Evolutionary conservation across 306 rosid genomes (phyloP).

Genomic region (Fagus sylvatica): DNA sequence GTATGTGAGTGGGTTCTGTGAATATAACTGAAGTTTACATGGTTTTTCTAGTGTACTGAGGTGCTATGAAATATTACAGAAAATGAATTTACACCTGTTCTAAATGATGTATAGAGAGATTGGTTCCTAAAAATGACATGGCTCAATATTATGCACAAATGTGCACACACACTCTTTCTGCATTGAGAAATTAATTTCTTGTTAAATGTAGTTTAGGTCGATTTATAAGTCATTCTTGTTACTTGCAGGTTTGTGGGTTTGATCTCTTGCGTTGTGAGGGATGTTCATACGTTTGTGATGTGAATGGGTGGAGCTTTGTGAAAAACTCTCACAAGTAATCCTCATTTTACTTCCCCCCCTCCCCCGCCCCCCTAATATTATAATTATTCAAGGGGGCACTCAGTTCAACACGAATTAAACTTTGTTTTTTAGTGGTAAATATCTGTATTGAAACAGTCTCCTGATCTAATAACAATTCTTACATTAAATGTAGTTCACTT

Average conservation of each 20-base stretch:
- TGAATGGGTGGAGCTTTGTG: slow-evolving; percentile 99
- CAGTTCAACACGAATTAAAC: slow-evolving; percentile 14
- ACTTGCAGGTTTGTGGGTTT: slow-evolving; percentile 91
- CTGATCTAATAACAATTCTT: not conserved
- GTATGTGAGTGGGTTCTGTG: not conserved
- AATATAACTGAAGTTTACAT: not conserved
- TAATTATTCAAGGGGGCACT: slow-evolving; percentile 15
- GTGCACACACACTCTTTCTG: not conserved
- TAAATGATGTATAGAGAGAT: not conserved
- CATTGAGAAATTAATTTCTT: not conserved
- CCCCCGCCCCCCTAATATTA: slow-evolving; percentile 15
- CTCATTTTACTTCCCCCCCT: not conserved
- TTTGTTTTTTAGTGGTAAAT: not conserved
- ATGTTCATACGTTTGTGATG: slow-evolving; percentile 95
- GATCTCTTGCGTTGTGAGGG: slow-evolving; percentile 97
- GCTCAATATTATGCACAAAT: not conserved
- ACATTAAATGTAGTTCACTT: too few species aligned
- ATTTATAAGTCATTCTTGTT: slow-evolving; percentile 26
- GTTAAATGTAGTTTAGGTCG: slow-evolving; percentile 20
- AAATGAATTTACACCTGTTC: not conserved
- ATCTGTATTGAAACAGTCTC: not conserved
- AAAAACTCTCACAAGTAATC: slow-evolving; percentile 93
- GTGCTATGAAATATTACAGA: not conserved
- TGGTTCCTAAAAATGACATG: not conserved
- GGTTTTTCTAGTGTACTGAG: not conserved